Evolutionary conservation across 805 yeast species (phyloP), one percentile per base, ranked within the genome.

Genomic region (Candida sonorensis): DNA sequence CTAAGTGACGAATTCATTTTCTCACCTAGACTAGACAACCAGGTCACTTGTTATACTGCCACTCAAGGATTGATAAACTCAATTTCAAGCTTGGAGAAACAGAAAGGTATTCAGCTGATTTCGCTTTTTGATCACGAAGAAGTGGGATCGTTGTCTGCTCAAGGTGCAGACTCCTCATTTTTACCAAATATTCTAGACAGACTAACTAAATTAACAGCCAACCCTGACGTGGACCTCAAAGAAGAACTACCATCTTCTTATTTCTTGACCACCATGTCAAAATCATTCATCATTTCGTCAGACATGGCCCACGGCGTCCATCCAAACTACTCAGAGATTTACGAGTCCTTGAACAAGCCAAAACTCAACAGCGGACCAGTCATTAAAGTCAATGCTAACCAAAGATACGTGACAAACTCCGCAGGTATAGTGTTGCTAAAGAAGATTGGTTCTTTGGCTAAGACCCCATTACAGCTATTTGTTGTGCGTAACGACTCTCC

Each of bases 271-370:
- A 55, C 81, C 1, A 67, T 77, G 61, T 69, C 88, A 7, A 80
- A 79, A 53, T 86, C 97, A 1, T 88, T 92, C 57, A 70, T 90
- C 45, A 57, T 92, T 27, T 88, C 97, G 0, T 84, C 95, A 0
- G 98, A 90, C 56, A 92, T 87, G 77, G 95, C 97, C 2, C 98
- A 90, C 54, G 97, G 95, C 20, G 81, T 90, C 23, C 96, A 90
- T 57, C 98, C 98, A 36, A 90, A 90, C 58, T 90, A 90, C 56
- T 61, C 73, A 4, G 71, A 69, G 33, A 73, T 73, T 46, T 82
- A 92, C 59, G 97, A 92, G 53, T 53, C 73, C 15, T 64, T 71
- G 39, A 94, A 90, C 57, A 73, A 75, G 42, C 97, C 98, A 2
- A 67, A 68, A 31, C 62, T 90, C 39, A 94, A 94, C 50, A 66